Evolutionary conservation across 2,329 filamentous ascomycete genomes (phyloP), one percentile per base, ranked within the genome.

Genomic region (Mycogone perniciosa): DNA sequence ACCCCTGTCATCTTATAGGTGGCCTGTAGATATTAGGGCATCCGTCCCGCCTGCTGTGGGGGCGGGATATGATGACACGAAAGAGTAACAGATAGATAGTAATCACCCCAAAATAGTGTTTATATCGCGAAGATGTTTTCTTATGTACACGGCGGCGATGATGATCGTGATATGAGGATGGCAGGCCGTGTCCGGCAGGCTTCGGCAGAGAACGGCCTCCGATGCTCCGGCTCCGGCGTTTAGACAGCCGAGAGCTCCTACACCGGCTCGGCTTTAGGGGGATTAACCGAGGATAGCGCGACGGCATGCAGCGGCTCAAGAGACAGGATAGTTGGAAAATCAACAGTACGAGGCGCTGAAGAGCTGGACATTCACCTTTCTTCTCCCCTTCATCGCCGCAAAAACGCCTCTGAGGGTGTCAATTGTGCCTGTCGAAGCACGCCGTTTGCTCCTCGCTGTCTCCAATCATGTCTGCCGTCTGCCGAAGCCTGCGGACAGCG

Each of bases 401-500:
- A 9, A 20, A 38, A 38, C n/a, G 10, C 35, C 35, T 38, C n/a
- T 38, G 35, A 38, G 20, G 20, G 20, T 20, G 27, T 44, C 53
- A 47, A 53, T 53, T 45, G 45, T 20, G 20, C 20, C 20, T 20
- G 20, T 20, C 20, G 2, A 20, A 20, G 20, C 20, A 20, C 20
- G 20, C 20, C 20, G 20, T 20, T 20, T 20, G 20, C 20, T 20
- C 20, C 20, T 20, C 20, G 20, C 3, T 20, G 20, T 20, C 20
- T 42, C 38, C 27, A 42, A 64, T 58, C 64, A 80, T 80, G 77
- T 80, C 77, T 67, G 73, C 74, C 64, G 72, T 76, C 67, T 73
- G 72, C 62, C 76, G 77, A 62, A 74, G 73, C 65, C 67, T 81
- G 60, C 74, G 76, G 62, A 72, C 76, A 59, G 77, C 74, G 56